A percentile compares a stretch with the other conserved stretches of the same genome.
Conservation (phyloP, 2,329 filamentous ascomycete species). For the Hymenoscyphus fructigenus region DNA sequence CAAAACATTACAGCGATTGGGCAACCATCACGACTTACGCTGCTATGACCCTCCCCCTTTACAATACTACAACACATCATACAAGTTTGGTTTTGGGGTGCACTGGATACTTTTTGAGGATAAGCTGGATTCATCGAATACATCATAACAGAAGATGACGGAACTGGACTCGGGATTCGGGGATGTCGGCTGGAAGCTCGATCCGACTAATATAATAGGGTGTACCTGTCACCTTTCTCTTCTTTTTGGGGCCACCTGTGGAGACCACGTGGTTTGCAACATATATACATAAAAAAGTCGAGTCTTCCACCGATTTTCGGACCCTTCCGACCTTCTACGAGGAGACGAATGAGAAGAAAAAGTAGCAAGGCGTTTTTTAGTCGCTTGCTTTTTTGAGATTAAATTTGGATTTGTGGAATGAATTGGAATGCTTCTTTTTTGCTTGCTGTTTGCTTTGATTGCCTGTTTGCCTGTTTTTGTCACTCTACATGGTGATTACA, state of each 20-base stretch:
- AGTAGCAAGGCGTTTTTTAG: slow-evolving; percentile 9
- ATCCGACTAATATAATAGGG: slow-evolving; percentile 15
- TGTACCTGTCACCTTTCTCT: slow-evolving; percentile 14
- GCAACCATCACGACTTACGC: slow-evolving; percentile 38
- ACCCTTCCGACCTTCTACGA: slow-evolving; percentile 10
- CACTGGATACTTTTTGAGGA: slow-evolving; percentile 16
- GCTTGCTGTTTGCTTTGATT: slow-evolving; percentile 1
- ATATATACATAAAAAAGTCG: slow-evolving; percentile 14
- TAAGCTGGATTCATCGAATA: slow-evolving; percentile 11
- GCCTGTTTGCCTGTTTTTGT: neutral
- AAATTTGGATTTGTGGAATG: slow-evolving; percentile 7
- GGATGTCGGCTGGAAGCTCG: slow-evolving; percentile 15
- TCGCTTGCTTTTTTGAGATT: neutral
- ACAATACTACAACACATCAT: slow-evolving; percentile 15
- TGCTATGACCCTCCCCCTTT: slow-evolving; percentile 31
- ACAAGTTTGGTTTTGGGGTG: slow-evolving; percentile 13
- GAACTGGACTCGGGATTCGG: slow-evolving; percentile 15
- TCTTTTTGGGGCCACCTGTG: neutral
- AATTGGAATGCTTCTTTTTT: slow-evolving; percentile 3
- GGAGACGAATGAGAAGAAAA: slow-evolving; percentile 11
- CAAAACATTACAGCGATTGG: slow-evolving; percentile 35
- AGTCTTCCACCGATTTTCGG: slow-evolving; percentile 4
- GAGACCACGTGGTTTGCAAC: neutral
- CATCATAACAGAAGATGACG: slow-evolving; percentile 14
- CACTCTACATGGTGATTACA: neutral